Base-by-base conservation (phyloP, 768 basidiomycete species). In the Pisolithus microcarpus region DNA sequence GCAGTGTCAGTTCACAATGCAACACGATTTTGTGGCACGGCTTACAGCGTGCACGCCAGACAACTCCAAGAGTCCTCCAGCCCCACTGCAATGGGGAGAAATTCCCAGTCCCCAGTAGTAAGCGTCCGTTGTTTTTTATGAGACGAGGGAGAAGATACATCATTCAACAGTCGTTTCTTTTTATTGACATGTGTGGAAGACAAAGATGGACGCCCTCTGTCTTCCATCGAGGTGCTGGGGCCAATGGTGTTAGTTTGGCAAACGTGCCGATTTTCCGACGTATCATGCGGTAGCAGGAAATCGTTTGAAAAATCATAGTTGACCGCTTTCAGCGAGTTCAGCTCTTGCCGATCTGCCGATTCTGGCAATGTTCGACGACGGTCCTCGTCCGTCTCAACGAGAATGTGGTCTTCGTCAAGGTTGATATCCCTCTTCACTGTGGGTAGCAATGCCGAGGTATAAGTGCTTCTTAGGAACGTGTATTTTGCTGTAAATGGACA, bases 11-110 rank as follows among this genome's bases (percentile, higher is more conserved):
- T 30, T 7, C 37, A 19, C n/a, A 15, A 31, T 45, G 13, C 18
- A 19, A 45, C 51, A 23, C 16, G 44, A 34, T 34, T 10, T 26
- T 2, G 8, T 31, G 54, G 1, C 11, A 47, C 15, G 8, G 42
- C 84, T 66, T 59, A 86, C 85, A 87, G 62, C 7, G 85, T 87
- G 52, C 85, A 87, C 19, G 79, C 68, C 11, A 67, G 56, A 58
- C n/a, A n/a, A n/a, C n/a, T n/a, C n/a, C n/a, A n/a, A n/a, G n/a
- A n/a, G n/a, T n/a, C n/a, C n/a, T n/a, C n/a, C n/a, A n/a, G n/a
- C n/a, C n/a, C n/a, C n/a, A n/a, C n/a, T n/a, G n/a, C n/a, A n/a
- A n/a, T n/a, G n/a, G n/a, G n/a, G n/a, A n/a, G n/a, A n/a, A n/a
- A n/a, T n/a, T n/a, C n/a, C n/a, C n/a, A n/a, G n/a, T n/a, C n/a